Percentiles rank a stretch among this genome's conserved stretches.
Evolutionary conservation across 495 filamentous ascomycete genomes (phyloP).

Genomic region (Cladorrhinum samala): DNA sequence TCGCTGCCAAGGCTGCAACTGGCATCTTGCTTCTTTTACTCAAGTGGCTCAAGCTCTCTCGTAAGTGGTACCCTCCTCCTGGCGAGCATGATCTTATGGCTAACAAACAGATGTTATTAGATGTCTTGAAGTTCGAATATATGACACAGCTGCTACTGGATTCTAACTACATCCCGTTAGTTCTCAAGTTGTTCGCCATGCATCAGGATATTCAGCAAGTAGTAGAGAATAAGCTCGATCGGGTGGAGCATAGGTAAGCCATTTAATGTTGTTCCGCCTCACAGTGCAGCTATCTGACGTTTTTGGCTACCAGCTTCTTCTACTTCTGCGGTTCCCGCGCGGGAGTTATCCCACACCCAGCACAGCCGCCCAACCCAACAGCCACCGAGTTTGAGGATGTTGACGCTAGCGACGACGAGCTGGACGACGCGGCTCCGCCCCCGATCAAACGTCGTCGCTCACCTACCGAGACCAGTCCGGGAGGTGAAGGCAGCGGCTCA

Average conservation of each 20-base stretch:
- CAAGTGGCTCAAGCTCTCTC: conserved; percentile 96
- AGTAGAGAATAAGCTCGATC: conserved; percentile 79
- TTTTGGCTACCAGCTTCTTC: conserved; percentile 66
- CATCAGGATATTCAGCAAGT: conserved; percentile 86
- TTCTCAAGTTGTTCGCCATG: conserved; percentile 86
- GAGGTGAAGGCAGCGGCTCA: conserved; percentile 2
- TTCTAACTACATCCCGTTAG: conserved; percentile 85
- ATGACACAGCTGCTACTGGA: conserved; percentile 88
- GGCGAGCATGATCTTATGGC: too few species aligned
- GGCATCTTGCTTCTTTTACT: conserved; percentile 76
- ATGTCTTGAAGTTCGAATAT: conserved; percentile 94
- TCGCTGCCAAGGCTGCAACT: conserved; percentile 83
- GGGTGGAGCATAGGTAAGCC: conserved; percentile 68
- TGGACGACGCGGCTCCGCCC: conserved; percentile 76
- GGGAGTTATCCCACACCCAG: conserved; percentile 21
- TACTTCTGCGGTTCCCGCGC: conserved; percentile 64
- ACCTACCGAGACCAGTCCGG: conserved; percentile 27
- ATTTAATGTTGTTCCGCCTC: neutral
- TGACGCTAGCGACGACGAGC: conserved; percentile 26
- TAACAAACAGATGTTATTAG: too few species aligned
- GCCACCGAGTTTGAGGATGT: conserved; percentile 27
- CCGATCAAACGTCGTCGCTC: conserved; percentile 60
- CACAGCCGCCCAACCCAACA: conserved; percentile 16
- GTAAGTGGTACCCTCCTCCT: conserved; percentile 53
- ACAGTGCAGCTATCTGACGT: neutral